Base-by-base conservation (phyloP, 2,329 filamentous ascomycete genomes). In the Aspergillus niger region DNA sequence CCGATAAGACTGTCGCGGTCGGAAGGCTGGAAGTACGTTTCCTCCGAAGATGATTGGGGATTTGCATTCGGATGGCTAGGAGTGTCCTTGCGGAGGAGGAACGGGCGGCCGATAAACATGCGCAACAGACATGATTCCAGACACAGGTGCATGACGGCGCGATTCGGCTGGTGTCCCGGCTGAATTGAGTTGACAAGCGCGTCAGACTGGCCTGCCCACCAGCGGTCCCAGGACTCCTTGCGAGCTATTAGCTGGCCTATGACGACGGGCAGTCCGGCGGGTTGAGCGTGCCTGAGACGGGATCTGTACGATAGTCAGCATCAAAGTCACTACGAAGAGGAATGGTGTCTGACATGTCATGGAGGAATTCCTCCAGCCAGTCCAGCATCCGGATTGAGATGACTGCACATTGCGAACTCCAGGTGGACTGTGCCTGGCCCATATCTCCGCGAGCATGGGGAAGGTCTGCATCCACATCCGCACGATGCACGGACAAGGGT, bases 51-150 rank as follows among this genome's bases (percentile, higher is more conserved):
- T 7, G 13, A 5, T 4, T 17, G 30, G 3, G 39, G 36, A 32
- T 60, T 56, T 3, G 58, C 54, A 39, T 10, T 28, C 26, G 32
- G 26, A 8, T 28, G 52, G 0, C 57, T 2, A 39, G 56, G 41
- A 47, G 50, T 51, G 63, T 30, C 47, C 15, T 50, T 30, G 8
- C 47, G 47, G 32, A 82, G 76, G 39, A 83, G 76, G 58, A 83
- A 83, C 4, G 78, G 77, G 5, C 81, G 76, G 7, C 81, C 81
- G 47, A 80, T 73, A 55, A 81, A 83, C 74, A 83, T 81, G 53
- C 79, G 79, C 11, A 81, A 71, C 39, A 82, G 72, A 61, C 79
- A 80, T 61, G 81, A 80, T 59, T 81, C 80, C 2, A 83, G 72
- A 13, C 74, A 73, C 6, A 73, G 49, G 41, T 70, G 68, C 48